Evolutionary conservation across 2,329 filamentous ascomycete genomes (phyloP).

Genomic region (Alternaria panax): DNA sequence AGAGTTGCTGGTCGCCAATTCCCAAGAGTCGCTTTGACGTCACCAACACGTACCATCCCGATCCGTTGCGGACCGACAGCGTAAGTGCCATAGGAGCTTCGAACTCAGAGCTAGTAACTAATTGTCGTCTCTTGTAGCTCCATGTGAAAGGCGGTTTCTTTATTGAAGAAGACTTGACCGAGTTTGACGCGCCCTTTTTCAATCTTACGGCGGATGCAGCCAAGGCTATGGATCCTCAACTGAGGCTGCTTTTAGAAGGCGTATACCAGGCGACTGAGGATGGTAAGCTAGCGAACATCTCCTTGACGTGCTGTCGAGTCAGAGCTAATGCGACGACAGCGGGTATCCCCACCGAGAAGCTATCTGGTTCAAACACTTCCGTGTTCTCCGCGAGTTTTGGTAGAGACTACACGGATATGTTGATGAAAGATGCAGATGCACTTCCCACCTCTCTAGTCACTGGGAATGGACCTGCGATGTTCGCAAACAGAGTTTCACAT

Average conservation of each 20-base stretch:
- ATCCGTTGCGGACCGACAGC: background rate
- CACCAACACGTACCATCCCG: background rate
- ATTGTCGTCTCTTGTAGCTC: background rate
- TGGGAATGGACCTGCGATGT: constrained; percentile 4
- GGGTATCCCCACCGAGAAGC: constrained; percentile 6
- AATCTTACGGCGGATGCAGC: constrained; percentile 1
- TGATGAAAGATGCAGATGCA: background rate
- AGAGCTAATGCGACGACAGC: background rate
- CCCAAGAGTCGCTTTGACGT: background rate
- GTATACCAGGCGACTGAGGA: constrained; percentile 3
- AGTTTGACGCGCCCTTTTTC: constrained; percentile 3
- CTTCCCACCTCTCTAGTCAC: background rate
- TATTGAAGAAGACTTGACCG: background rate
- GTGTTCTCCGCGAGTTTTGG: background rate
- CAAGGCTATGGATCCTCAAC: constrained; percentile 5
- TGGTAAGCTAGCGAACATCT: background rate
- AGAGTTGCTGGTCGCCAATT: background rate
- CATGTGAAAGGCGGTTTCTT: background rate
- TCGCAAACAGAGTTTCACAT: constrained; percentile 2
- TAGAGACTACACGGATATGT: background rate
- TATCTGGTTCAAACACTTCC: constrained; percentile 3
- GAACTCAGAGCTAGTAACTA: too few species aligned
- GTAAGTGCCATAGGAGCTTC: background rate
- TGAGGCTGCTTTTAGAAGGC: background rate
- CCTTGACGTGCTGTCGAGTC: background rate